phyloP scores from a whole-genome alignment of 2,329 filamentous ascomycete species.

The Sporothrix brasiliensis region DNA sequence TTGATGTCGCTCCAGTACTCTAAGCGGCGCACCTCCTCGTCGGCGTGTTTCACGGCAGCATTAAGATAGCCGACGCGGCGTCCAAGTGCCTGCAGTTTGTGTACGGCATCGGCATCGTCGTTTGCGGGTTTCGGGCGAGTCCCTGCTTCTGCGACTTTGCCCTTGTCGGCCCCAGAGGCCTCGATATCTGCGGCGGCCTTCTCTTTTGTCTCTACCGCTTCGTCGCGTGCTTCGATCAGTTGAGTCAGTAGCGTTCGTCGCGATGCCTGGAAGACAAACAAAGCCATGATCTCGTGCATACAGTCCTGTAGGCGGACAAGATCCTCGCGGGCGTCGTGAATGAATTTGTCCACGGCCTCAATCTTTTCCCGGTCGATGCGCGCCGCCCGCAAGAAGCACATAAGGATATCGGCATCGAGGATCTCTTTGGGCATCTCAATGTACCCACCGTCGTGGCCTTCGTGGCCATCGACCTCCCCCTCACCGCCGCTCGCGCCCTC shows the following conservation, averaged over 20 bases:
- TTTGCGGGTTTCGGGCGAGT: neutral
- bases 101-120: neutral
- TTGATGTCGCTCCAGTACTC: constrained; percentile 89
- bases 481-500: constrained; percentile 36
- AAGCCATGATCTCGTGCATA: constrained; percentile 83
- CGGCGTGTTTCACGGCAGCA: constrained; percentile 73
- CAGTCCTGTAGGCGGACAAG: constrained; percentile 72
- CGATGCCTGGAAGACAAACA: constrained; percentile 88
- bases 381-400: constrained; percentile 67
- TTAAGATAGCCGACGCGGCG: constrained; percentile 68
- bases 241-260: constrained; percentile 73
- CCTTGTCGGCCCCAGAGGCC: constrained; percentile 34
- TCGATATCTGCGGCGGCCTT: constrained; percentile 26
- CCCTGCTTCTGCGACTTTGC: neutral
- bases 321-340: constrained; percentile 74
- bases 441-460: constrained; percentile 63
- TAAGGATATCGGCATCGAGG: constrained; percentile 67
- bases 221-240: constrained; percentile 66
- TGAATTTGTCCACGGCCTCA: constrained; percentile 75
- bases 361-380: constrained; percentile 89
- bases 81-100: constrained; percentile 27
- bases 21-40: constrained; percentile 76
- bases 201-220: constrained; percentile 44
- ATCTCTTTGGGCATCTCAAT: constrained; percentile 48
- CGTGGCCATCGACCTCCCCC: constrained; percentile 59